A percentile compares a stretch with the other conserved stretches of the same genome.
Conservation (phyloP, 2,329 filamentous ascomycete species). For the Penicillium sp. region DNA sequence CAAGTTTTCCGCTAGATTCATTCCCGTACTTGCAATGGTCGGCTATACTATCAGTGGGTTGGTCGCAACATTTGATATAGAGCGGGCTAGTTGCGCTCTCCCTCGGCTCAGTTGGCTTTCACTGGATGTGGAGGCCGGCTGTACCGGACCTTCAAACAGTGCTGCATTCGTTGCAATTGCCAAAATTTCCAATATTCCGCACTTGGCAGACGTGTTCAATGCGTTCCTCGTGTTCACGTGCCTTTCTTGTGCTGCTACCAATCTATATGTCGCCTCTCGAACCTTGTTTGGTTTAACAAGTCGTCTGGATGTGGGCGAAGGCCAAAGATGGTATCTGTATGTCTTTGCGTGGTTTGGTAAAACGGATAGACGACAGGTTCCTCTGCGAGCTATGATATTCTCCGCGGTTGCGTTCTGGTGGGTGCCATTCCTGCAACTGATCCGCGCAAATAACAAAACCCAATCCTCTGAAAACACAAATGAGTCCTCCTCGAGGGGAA, state of each 20-base stretch:
- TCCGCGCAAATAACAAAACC: background rate
- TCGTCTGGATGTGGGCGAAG: background rate
- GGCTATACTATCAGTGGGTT: background rate
- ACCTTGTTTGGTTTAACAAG: background rate
- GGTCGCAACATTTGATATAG: background rate
- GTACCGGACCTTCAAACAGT: background rate
- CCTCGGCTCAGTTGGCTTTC: background rate
- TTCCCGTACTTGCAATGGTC: background rate
- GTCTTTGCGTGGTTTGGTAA: background rate
- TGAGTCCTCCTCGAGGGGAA: background rate
- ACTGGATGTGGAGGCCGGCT: background rate
- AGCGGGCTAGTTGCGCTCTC: background rate
- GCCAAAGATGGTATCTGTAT: background rate
- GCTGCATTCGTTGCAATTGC: background rate
- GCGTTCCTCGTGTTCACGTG: background rate
- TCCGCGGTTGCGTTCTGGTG: background rate
- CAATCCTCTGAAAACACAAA: background rate
- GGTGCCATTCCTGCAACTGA: background rate
- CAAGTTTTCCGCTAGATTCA: background rate
- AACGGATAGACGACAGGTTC: background rate
- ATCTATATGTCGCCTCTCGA: background rate
- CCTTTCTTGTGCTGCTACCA: background rate
- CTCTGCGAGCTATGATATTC: background rate
- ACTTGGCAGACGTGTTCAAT: background rate
- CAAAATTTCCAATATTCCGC: background rate